Base-by-base conservation (phyloP, 2,329 filamentous ascomycete genomes). In the Fusarium tanahbumbuense region DNA sequence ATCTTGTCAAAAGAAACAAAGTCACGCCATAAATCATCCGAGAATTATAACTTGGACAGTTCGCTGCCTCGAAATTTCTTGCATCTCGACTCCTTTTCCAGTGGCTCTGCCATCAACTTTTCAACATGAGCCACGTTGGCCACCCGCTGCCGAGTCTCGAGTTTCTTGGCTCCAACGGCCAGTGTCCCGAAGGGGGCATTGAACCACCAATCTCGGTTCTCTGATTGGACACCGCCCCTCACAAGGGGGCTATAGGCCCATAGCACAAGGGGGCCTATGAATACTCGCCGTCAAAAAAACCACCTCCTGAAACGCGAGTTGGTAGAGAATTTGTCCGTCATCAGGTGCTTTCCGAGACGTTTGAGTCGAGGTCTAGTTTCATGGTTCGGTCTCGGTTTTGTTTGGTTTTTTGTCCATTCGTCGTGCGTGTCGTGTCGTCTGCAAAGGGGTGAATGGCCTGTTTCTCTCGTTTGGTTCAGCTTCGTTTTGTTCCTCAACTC, bases 271-370 rank as follows among this genome's bases (percentile, higher is more conserved):
- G 66, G 64, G 64, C 55, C 50, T 58, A 67, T 65, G 53, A 57
- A 65, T 67, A 71, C 56, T 71, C 32, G 73, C 56, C 58, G 63
- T 64, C 64, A 68, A 71, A 75, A 75, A 70, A 62, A 61, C 70
- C 73, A 65, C 67, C 65, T 63, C 75, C 75, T 77, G 75, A 77
- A 76, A 77, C 75, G 60, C 52, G 63, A 61, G 58, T 62, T 64
- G 71, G 67, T 71, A 65, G 59, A 62, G 65, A 65, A 68, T 61
- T 60, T 28, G 52, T 68, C 68, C 64, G 64, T 45, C 22, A 75
- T 75, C 71, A 75, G 73, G 42, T 75, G 73, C 67, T 74, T 71
- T 70, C 50, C 71, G 72, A 75, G 70, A 72, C 63, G 46, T 47
- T 68, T 54, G 65, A 52, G 72, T 73, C 56, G 64, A 60, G 46